Percentiles rank a stretch among this genome's conserved stretches.
These are phyloP conservation scores for Canna indica DNA, from an alignment of 176 grass and related monocot genomes.

Conservation along the genomic window DNA sequence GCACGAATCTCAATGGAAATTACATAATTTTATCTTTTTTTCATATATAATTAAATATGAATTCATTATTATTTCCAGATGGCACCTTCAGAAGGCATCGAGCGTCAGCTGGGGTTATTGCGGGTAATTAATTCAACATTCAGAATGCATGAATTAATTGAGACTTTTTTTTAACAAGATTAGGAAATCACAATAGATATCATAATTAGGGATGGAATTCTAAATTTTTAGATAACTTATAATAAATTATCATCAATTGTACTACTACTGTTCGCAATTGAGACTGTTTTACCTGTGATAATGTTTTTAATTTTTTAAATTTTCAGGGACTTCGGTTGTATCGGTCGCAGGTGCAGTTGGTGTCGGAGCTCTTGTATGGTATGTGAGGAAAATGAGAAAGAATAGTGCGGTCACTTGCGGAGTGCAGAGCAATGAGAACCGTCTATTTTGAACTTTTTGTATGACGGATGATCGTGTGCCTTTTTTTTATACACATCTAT, in stretches of 20 bases:
- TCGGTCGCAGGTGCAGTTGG: conserved; percentile 48
- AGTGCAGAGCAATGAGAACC: conserved; percentile 79
- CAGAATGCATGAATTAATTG: not conserved
- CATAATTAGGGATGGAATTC: too few relatives aligned
- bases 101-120: conserved; percentile 50
- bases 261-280: too few relatives aligned
- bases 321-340: conserved; percentile 52
- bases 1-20: not conserved
- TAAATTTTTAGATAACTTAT: too few relatives aligned
- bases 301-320: conserved; percentile 3
- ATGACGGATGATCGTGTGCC: too few relatives aligned
- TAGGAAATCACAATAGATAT: too few relatives aligned
- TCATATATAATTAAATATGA: not conserved
- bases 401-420: conserved; percentile 74
- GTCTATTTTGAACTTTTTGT: conserved; percentile 42
- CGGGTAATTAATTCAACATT: conserved; percentile 27
- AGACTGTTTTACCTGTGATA: not conserved
- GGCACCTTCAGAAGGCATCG: not conserved
- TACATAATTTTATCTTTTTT: too few relatives aligned
- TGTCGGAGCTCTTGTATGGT: conserved; percentile 64
- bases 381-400: conserved; percentile 49
- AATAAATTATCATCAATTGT: too few relatives aligned
- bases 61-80: not conserved
- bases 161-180: too few relatives aligned
- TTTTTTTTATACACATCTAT: too few relatives aligned